A percentile compares a stretch with the other conserved stretches of the same genome.
Conservation (phyloP, 192 early-diverging fungal genomes). For the Rhizoclosmatium sp. region DNA sequence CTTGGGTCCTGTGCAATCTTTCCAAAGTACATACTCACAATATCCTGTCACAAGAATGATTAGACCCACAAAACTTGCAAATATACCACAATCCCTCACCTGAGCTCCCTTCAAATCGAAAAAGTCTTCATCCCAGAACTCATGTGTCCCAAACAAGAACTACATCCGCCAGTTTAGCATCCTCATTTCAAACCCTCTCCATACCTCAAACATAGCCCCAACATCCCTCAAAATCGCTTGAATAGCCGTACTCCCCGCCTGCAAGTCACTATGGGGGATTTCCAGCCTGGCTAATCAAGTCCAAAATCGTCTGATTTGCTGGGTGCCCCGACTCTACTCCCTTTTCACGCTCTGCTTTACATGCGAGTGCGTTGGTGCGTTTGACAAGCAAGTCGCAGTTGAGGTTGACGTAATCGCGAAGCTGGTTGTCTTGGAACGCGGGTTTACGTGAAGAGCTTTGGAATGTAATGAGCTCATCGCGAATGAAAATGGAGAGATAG, state of each 20-base stretch:
- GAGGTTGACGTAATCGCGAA: slow-evolving; percentile 71
- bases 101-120: slow-evolving; percentile 68
- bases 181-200: neutral
- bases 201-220: slow-evolving; percentile 58
- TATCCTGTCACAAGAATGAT: slow-evolving; percentile 39
- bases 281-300: slow-evolving; percentile 87
- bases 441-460: slow-evolving; percentile 62
- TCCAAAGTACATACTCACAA: slow-evolving; percentile 57
- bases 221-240: slow-evolving; percentile 66
- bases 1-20: slow-evolving; percentile 56
- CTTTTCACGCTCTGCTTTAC: slow-evolving; percentile 78
- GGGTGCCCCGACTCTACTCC: slow-evolving; percentile 61
- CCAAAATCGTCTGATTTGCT: slow-evolving; percentile 86
- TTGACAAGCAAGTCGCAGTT: slow-evolving; percentile 80
- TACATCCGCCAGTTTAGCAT: slow-evolving; percentile 21
- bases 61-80: neutral
- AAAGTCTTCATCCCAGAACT: slow-evolving; percentile 67
- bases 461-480: slow-evolving; percentile 91
- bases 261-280: slow-evolving; percentile 77
- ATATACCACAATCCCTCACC: slow-evolving; percentile 32
- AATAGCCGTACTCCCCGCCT: slow-evolving; percentile 51
- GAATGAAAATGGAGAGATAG: slow-evolving; percentile 91
- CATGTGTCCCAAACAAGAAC: slow-evolving; percentile 62
- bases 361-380: slow-evolving; percentile 72
- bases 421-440: slow-evolving; percentile 64